Base-by-base conservation (phyloP, 345 rosid species). In the Iberis pinnata region DNA sequence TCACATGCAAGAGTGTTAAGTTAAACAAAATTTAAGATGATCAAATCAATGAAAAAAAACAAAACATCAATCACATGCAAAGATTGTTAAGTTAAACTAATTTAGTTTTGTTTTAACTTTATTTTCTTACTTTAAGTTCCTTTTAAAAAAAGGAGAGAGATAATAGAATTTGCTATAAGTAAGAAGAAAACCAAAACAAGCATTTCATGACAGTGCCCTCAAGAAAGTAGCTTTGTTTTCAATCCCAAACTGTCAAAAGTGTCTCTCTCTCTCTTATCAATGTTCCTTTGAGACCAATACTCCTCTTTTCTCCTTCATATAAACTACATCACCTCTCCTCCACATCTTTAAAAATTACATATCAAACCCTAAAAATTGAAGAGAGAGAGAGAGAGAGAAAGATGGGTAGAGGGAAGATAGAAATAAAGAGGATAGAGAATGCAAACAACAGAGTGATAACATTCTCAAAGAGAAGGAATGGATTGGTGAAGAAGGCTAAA, bases 391-490 rank as follows among this genome's bases (percentile, higher is more conserved):
- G 20, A 46, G 11, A 40, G 40, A 49, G 49, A 52, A 43, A 74
- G 54, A 82, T 83, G 90, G 95, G 90, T 43, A 77, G 95, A 68
- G 95, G 88, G 0, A 83, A 77, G 75, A 80, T 80, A 53, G 89
- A 84, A 79, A 81, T 84, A 62, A 86, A 80, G 74, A 80, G 85
- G 72, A 82, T 82, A 61, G 95, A 82, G 66, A 86, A 86, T 74
- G 57, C 69, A 6, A 80, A 76, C 75, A 80, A 82, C 72, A 78
- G 95, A 74, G 80, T 78, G n/a, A 82, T 82, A 43, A 82, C 90
- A 6, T 86, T 72, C 65, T 70, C 90, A 3, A 86, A 86, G 80
- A 82, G 88, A 49, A 86, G 77, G 18, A 80, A 58, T 63, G 95
- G 90, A 19, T 73, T 86, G 58, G 69, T 78, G 10, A 86, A 86